phyloP scores from a whole-genome alignment of 2,329 filamentous ascomycete species.

The Elsinoe australis region DNA sequence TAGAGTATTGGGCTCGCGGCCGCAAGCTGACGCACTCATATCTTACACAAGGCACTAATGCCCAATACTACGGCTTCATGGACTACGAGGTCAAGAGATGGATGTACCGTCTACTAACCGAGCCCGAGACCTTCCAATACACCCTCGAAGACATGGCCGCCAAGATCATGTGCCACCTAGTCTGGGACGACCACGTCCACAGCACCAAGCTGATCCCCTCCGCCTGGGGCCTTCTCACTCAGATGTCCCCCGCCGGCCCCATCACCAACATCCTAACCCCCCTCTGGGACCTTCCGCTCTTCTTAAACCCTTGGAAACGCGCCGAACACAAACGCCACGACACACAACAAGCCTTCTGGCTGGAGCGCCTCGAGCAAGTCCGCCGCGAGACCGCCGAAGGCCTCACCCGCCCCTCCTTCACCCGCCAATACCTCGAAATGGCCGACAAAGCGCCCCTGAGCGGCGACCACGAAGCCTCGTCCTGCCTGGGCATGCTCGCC shows the following conservation, averaged over 20 bases:
- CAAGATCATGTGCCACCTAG: conserved; percentile 49
- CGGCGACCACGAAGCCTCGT: conserved; percentile 32
- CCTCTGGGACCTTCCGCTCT: conserved; percentile 45
- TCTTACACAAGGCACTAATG: conserved; percentile 41
- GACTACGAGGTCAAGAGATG: conserved; percentile 49
- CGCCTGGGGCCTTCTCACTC: conserved; percentile 50
- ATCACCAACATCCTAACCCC: conserved; percentile 51
- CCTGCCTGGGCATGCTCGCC: conserved; percentile 30
- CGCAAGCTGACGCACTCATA: conserved; percentile 47
- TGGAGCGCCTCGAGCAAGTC: conserved; percentile 38
- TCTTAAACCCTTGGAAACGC: conserved; percentile 48
- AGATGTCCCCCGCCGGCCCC: conserved; percentile 52
- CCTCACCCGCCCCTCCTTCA: conserved; percentile 36
- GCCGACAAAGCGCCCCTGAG: conserved; percentile 29
- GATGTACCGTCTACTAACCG: conserved; percentile 42
- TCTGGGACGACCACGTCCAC: conserved; percentile 46
- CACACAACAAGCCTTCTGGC: conserved; percentile 47
- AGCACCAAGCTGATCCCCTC: conserved; percentile 44
- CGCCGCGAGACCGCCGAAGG: conserved; percentile 35
- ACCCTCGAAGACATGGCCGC: conserved; percentile 51
- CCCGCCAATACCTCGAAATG: conserved; percentile 38
- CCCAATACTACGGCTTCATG: conserved; percentile 42
- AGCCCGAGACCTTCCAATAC: conserved; percentile 45
- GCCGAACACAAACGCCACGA: conserved; percentile 48
- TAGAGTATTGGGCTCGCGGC: conserved; percentile 50